Evolutionary conservation across 441 rosid species (phyloP).

Genomic region (Gossypium schwendimanii): DNA sequence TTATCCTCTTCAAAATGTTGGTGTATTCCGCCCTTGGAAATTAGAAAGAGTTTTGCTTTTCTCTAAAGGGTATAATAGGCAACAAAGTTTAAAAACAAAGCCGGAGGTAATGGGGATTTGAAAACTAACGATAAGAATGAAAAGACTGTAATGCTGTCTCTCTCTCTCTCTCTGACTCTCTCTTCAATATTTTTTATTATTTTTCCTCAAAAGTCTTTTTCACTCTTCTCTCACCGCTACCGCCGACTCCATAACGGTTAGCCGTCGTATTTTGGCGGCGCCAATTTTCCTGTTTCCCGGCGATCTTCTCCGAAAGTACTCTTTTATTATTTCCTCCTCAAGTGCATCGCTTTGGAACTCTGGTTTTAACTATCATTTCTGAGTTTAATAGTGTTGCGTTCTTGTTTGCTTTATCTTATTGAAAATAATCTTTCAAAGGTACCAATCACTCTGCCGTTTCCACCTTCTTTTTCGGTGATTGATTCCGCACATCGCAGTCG

Average conservation of each 20-base stretch:
- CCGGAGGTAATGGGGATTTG: slow-evolving; percentile 6
- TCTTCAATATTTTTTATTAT: slow-evolving; percentile 1
- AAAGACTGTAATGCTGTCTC: slow-evolving; percentile 6
- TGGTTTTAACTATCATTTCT: background rate
- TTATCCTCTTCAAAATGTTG: background rate
- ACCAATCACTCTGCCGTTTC: background rate
- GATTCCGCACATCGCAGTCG: background rate
- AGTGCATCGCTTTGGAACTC: background rate
- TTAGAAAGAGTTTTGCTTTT: background rate
- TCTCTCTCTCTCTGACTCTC: background rate
- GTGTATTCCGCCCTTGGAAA: background rate
- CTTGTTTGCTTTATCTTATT: background rate
- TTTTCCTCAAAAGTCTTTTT: slow-evolving; percentile 5
- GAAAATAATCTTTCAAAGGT: slow-evolving; percentile 5
- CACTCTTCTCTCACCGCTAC: slow-evolving; percentile 40
- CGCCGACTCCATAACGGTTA: slow-evolving; percentile 65
- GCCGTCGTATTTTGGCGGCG: slow-evolving; percentile 32
- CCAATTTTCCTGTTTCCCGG: slow-evolving; percentile 7
- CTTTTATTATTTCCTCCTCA: slow-evolving; percentile 2
- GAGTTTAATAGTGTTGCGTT: background rate
- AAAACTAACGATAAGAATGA: slow-evolving; percentile 21
- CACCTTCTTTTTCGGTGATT: background rate
- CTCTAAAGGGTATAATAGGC: background rate
- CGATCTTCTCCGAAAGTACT: background rate
- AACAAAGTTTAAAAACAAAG: background rate